These are phyloP conservation scores for Calonectria henricotiae DNA, from an alignment of 2,329 filamentous ascomycete species.

Conservation along the genomic window DNA sequence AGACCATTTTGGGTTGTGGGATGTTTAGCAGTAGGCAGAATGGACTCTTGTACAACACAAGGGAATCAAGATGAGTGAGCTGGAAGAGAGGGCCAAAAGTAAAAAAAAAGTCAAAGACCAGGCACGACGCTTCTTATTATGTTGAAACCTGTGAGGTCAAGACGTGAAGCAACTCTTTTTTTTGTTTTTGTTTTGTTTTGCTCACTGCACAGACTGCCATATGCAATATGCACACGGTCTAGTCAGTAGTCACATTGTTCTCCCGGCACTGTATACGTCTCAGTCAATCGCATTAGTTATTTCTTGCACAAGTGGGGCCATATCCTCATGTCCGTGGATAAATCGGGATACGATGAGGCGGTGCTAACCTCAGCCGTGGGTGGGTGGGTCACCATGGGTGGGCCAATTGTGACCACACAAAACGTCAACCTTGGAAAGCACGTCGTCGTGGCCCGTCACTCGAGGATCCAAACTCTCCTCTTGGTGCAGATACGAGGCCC, in stretches of 20 bases:
- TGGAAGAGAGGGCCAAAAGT: not conserved
- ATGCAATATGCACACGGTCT: no score
- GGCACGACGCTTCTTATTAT: not conserved
- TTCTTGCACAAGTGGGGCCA: slow-evolving; percentile 1
- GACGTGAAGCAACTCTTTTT: not conserved
- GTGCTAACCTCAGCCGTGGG: slow-evolving; percentile 4
- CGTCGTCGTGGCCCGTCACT: slow-evolving; percentile 25
- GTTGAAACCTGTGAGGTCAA: not conserved
- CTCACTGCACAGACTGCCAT: not conserved
- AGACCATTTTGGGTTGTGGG: not conserved
- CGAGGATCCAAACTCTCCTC: not conserved
- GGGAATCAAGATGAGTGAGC: not conserved
- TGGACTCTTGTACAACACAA: not conserved
- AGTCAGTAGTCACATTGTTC: not conserved
- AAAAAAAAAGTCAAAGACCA: not conserved
- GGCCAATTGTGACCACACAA: slow-evolving; percentile 19
- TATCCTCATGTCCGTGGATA: slow-evolving; percentile 17
- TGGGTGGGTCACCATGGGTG: slow-evolving; percentile 9
- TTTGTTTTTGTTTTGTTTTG: no score
- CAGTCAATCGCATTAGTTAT: slow-evolving; percentile 5
- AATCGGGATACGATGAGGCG: slow-evolving; percentile 37
- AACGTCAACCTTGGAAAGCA: slow-evolving; percentile 28
- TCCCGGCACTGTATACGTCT: not conserved
- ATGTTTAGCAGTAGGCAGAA: not conserved
- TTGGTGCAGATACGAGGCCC: slow-evolving; percentile 26